These are phyloP conservation scores for Solanum stenotomum DNA, from an alignment of 257 asterid species.

Conservation along the genomic window DNA sequence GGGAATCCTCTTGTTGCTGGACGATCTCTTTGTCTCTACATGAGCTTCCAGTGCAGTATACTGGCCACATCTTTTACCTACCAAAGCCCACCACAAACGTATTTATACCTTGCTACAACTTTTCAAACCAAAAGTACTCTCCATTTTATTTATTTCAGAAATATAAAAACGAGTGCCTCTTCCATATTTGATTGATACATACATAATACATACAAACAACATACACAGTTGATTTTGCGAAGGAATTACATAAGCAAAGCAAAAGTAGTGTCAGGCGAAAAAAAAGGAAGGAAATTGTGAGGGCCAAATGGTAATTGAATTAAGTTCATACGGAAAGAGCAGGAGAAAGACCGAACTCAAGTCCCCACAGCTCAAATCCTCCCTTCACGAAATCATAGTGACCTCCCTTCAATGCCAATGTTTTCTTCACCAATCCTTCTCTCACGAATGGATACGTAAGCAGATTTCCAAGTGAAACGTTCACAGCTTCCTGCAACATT, in stretches of 20 bases:
- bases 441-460: conserved; percentile 83
- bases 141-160: neutral
- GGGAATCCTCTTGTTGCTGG: conserved; percentile 16
- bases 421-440: conserved; percentile 76
- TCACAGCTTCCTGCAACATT: conserved; percentile 74
- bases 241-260: neutral
- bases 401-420: conserved; percentile 84
- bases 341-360: conserved; percentile 67
- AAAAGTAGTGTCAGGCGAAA: neutral
- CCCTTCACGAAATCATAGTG: conserved; percentile 79
- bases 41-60: conserved; percentile 68
- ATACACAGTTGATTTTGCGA: neutral
- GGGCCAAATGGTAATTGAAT: neutral
- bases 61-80: conserved; percentile 69
- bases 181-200: neutral
- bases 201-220: neutral
- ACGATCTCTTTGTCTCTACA: conserved; percentile 29
- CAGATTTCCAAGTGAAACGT: conserved; percentile 82
- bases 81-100: conserved; percentile 24
- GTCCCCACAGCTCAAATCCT: conserved; percentile 88
- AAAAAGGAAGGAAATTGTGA: neutral
- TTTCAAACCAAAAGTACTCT: neutral
- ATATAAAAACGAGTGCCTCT: neutral
- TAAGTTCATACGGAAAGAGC: conserved; percentile 72
- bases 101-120: neutral